These are phyloP conservation scores for Decorospora gaudefroyi DNA, from an alignment of 2,329 filamentous ascomycete genomes.

Conservation along the genomic window DNA sequence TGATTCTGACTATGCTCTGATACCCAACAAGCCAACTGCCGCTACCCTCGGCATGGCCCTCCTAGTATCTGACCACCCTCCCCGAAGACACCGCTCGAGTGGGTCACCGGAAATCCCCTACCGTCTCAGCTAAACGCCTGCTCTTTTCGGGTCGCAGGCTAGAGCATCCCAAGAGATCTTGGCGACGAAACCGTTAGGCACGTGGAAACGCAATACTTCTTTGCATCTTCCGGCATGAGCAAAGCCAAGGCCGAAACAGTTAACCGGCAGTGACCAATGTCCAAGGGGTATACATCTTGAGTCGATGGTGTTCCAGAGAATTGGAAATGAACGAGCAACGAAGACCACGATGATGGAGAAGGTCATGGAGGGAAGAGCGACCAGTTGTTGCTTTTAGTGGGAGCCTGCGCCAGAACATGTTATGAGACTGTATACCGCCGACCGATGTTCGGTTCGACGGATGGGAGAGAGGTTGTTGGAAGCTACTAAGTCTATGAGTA, in stretches of 20 bases:
- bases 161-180: conserved; percentile 62
- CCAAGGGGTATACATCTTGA: conserved; percentile 69
- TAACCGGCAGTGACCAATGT: conserved; percentile 77
- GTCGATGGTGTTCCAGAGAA: conserved; percentile 63
- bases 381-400: conserved; percentile 59
- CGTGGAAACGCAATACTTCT: conserved; percentile 66
- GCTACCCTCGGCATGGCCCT: conserved; percentile 1
- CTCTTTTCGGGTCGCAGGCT: neutral
- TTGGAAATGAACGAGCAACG: conserved; percentile 67
- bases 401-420: neutral
- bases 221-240: conserved; percentile 66
- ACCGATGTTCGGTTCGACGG: conserved; percentile 62
- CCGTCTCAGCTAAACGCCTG: neutral
- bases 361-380: conserved; percentile 70
- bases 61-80: conserved; percentile 3
- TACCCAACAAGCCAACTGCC: conserved; percentile 6
- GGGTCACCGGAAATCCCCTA: too few relatives aligned
- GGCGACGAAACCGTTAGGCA: conserved; percentile 63
- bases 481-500: conserved; percentile 63
- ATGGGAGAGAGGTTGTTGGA: conserved; percentile 72
- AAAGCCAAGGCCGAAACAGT: conserved; percentile 70
- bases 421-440: conserved; percentile 7
- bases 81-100: neutral
- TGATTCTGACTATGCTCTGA: conserved; percentile 3
- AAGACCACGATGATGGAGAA: conserved; percentile 72